Base-by-base conservation (phyloP, 306 rosid genomes). In the Carpinus fangiana region DNA sequence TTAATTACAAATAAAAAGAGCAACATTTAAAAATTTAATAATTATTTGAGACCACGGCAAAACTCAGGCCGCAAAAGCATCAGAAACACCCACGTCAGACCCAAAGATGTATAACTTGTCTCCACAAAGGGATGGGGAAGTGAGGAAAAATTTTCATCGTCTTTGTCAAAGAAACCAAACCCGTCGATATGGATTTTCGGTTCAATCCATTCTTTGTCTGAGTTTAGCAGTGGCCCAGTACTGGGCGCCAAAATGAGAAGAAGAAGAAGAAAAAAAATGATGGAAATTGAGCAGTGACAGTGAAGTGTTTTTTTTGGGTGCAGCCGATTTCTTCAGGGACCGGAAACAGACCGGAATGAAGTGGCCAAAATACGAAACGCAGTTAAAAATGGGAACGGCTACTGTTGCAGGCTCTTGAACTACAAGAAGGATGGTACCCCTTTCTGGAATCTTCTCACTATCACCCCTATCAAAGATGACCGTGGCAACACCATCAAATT, bases 281-380 rank as follows among this genome's bases (percentile, higher is more conserved):
- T 5, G 34, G 14, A 23, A 59, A 59, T 55, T 23, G 65, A 59
- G 65, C 31, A 21, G 65, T 59, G 65, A 59, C 36, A 10, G 23
- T 21, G 23, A 59, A 4, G 36, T 26, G 38, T 59, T 50, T 81
- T 81, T 81, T 73, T 84, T 72, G 75, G 79, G 78, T 83, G 87
- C 91, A 94, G 98, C 79, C 98, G 98, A 72, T 95, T 95, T 91
- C 98, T 95, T 78, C 98, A 95, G 79, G 98, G 98, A 46, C 88
- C 90, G 16, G 97, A 86, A 23, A 92, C 98, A 10, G 98, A 95
- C 89, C 55, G 36, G 83, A 86, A 82, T 5, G 98, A 92, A 86
- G 98, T 92, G 74, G 87, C 68, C 1, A 95, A 90, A 86, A 88
- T 95, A 74, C 84, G 97, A 66, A 88, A 95, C 34, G 98, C 98